phyloP scores from a whole-genome alignment of 192 early-diverging fungal genomes.

The Radiomyces spectabilis region DNA sequence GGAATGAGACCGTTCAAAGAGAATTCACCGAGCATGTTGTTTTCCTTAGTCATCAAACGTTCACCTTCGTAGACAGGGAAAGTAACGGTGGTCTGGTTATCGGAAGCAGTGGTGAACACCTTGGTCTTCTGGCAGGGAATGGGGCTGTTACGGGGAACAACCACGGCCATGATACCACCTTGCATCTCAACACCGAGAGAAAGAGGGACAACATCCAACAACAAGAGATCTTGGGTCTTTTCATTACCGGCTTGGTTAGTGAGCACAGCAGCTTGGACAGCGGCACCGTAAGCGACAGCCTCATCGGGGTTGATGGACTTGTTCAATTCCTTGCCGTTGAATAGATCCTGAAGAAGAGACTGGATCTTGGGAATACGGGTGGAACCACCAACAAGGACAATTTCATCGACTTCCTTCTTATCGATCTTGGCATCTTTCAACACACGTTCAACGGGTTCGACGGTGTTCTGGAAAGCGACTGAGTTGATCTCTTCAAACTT shows the following conservation, averaged over 20 bases:
- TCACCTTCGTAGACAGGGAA: slow-evolving; percentile 87
- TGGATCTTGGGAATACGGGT: slow-evolving; percentile 99
- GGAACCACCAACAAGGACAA: slow-evolving; percentile 96
- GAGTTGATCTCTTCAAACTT: slow-evolving; percentile 75
- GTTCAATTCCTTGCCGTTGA: slow-evolving; percentile 99
- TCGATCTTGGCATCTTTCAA: slow-evolving; percentile 67
- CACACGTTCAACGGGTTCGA: slow-evolving; percentile 66
- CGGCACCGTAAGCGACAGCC: slow-evolving; percentile 98
- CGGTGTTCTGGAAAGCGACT: slow-evolving; percentile 54
- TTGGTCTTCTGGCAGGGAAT: slow-evolving; percentile 78
- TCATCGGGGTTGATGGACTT: slow-evolving; percentile 98
- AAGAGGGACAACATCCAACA: slow-evolving; percentile 80
- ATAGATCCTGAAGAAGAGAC: slow-evolving; percentile 87
- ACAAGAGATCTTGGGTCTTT: slow-evolving; percentile 63
- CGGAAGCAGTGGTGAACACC: slow-evolving; percentile 75
- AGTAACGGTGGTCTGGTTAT: slow-evolving; percentile 80
- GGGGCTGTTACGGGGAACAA: slow-evolving; percentile 78
- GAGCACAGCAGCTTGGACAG: slow-evolving; percentile 96
- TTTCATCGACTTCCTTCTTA: slow-evolving; percentile 78
- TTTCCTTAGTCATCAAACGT: slow-evolving; percentile 83
- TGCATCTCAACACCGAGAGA: slow-evolving; percentile 82
- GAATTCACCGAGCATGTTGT: slow-evolving; percentile 85
- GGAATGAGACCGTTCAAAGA: slow-evolving; percentile 74
- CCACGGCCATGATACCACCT: slow-evolving; percentile 77
- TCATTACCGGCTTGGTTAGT: slow-evolving; percentile 58